Percentiles rank a stretch among this genome's conserved stretches.
phyloP scores from a whole-genome alignment of 148 eudicot genomes.

The Diospyros lotus region DNA sequence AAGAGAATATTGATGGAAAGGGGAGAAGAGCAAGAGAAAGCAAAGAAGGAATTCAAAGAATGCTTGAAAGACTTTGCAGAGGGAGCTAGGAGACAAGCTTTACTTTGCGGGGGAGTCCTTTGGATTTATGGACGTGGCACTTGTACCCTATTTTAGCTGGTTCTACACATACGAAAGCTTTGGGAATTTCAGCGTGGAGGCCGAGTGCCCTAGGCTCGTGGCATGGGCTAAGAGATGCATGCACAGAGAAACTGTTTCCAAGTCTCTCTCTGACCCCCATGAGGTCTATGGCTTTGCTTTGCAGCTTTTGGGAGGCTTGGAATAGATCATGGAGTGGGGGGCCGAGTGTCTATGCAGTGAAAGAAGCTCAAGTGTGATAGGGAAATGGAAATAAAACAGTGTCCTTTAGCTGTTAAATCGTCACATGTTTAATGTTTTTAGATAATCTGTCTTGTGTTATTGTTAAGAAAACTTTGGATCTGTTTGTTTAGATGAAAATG shows the following conservation, averaged over 20 bases:
- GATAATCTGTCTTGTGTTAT: too few species aligned
- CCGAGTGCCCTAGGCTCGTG: neutral
- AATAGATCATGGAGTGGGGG: too few species aligned
- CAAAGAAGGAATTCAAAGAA: neutral
- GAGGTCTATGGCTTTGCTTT: neutral
- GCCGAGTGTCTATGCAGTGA: too few species aligned
- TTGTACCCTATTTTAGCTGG: conserved; percentile 5
- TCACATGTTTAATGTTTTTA: too few species aligned
- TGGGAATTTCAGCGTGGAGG: neutral
- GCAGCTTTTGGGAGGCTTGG: neutral
- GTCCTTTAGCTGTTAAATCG: too few species aligned
- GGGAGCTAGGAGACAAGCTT: neutral
- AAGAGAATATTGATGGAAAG: neutral
- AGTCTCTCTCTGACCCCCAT: neutral
- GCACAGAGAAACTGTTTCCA: neutral
- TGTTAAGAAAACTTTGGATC: too few species aligned
- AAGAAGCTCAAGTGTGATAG: too few species aligned
- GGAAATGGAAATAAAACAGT: too few species aligned
- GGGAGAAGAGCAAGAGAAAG: conserved; percentile 3
- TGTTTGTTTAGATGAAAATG: too few species aligned
- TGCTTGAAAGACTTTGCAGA: conserved; percentile 5
- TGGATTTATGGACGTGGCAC: neutral
- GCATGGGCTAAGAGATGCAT: conserved; percentile 1
- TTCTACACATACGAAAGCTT: neutral
- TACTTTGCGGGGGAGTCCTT: neutral